These are phyloP conservation scores for Heliosperma pusillum DNA, from an alignment of 148 eudicot genomes.

Conservation along the genomic window DNA sequence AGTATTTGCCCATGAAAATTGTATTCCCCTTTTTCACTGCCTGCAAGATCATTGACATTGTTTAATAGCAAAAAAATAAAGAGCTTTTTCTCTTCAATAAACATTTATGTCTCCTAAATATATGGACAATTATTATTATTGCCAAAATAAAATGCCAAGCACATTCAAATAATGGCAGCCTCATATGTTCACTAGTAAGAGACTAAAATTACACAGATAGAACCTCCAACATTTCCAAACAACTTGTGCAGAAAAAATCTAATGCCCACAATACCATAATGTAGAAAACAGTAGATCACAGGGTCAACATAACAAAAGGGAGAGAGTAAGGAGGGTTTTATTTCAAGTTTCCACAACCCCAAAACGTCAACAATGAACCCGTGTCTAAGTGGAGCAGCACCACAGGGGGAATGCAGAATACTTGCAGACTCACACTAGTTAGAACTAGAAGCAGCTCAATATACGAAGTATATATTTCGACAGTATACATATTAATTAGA, in stretches of 20 bases:
- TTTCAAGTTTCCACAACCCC: not conserved
- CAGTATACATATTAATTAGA: not conserved
- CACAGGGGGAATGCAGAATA: not conserved
- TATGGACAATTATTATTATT: not conserved
- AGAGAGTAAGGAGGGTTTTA: not conserved
- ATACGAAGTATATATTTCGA: not conserved
- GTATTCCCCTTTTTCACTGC: conserved; percentile 92
- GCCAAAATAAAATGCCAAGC: not conserved
- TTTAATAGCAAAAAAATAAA: conserved; percentile 6
- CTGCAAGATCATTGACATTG: conserved; percentile 37
- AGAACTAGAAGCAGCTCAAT: not conserved
- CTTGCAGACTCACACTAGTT: not conserved
- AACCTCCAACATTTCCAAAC: too few species aligned
- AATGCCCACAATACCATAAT: not conserved
- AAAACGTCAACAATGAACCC: not conserved
- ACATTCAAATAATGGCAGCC: not conserved
- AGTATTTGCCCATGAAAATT: conserved; percentile 88
- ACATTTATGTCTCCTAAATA: not conserved
- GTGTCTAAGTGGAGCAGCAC: not conserved
- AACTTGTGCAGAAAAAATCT: not conserved
- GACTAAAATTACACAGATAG: too few species aligned
- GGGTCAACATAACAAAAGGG: not conserved
- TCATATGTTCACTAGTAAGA: not conserved
- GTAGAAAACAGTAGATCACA: not conserved
- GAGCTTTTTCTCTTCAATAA: not conserved